These are phyloP conservation scores for Exobasidium rhododendri DNA, from an alignment of 1,284 basidiomycete genomes.

Conservation along the genomic window DNA sequence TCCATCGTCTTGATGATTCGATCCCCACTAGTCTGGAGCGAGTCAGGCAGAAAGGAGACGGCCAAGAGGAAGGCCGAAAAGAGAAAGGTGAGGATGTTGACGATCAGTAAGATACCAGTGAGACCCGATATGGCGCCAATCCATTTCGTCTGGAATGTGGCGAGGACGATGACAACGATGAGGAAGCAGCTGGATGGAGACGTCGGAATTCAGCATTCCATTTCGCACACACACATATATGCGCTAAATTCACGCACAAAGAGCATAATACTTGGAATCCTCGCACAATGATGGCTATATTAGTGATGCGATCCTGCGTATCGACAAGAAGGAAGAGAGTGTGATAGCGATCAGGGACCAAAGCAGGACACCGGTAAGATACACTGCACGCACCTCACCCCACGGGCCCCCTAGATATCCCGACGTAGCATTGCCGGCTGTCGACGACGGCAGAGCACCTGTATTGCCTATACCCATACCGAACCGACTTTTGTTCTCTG, in stretches of 20 bases:
- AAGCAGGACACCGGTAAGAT: background rate
- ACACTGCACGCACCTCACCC: background rate
- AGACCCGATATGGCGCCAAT: constrained; percentile 39
- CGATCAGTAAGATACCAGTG: constrained; percentile 41
- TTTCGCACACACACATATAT: background rate
- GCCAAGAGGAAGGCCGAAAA: constrained; percentile 28
- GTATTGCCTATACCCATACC: constrained; percentile 15
- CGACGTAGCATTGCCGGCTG: background rate
- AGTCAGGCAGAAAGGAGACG: constrained; percentile 31
- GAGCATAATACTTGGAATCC: background rate
- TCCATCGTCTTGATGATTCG: constrained; percentile 24
- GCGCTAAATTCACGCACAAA: background rate
- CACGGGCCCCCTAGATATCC: background rate
- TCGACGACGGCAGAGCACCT: background rate
- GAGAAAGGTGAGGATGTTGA: constrained; percentile 27
- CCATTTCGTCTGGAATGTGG: constrained; percentile 41
- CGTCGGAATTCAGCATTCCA: background rate
- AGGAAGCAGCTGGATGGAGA: constrained; percentile 14
- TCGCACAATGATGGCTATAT: constrained; percentile 5
- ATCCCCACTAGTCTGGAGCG: constrained; percentile 11
- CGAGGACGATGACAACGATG: constrained; percentile 39
- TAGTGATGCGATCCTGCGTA: constrained; percentile 5
- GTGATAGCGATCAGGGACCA: too few relatives aligned
- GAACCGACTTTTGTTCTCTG: constrained; percentile 10
- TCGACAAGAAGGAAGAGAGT: background rate